Evolutionary conservation across 345 rosid genomes (phyloP).

Genomic region (Heritiera littoralis): DNA sequence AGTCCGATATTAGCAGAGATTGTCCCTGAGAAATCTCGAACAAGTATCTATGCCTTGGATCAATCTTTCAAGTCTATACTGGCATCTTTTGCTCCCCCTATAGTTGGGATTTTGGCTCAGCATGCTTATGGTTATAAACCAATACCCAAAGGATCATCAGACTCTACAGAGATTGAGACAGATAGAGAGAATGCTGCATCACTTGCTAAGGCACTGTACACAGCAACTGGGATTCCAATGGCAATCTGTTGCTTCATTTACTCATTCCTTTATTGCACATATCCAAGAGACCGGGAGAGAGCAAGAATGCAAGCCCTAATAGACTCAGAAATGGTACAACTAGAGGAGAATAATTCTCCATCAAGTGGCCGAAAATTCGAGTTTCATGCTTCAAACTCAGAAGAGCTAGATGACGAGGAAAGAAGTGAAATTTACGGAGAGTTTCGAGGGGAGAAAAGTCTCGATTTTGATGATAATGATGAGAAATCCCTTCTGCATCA

Average conservation of each 20-base stretch:
- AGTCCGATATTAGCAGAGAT: constrained; percentile 95
- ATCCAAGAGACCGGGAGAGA: constrained; percentile 72
- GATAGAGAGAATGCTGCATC: constrained; percentile 78
- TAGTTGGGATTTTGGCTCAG: constrained; percentile 82
- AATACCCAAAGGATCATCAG: constrained; percentile 46
- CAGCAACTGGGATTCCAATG: constrained; percentile 80
- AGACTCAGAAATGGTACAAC: constrained; percentile 70
- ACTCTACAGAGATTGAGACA: constrained; percentile 40
- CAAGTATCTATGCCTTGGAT: constrained; percentile 83
- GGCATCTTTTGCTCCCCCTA: constrained; percentile 86
- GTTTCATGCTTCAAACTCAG: constrained; percentile 8
- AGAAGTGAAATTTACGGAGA: constrained; percentile 28
- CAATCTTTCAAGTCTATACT: constrained; percentile 73
- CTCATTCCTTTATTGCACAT: constrained; percentile 69
- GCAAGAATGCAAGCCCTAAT: constrained; percentile 75
- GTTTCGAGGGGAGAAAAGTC: constrained; percentile 27
- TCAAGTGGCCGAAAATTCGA: neutral
- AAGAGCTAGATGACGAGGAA: constrained; percentile 19
- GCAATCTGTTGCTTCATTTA: constrained; percentile 74
- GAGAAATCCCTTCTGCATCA: constrained; percentile 30
- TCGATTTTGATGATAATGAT: constrained; percentile 37
- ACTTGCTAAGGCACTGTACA: constrained; percentile 71
- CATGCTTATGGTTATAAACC: constrained; percentile 78
- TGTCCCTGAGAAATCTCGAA: constrained; percentile 79
- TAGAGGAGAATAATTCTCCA: constrained; percentile 7